Evolutionary conservation across 768 basidiomycete species (phyloP).

Genomic region (Daedaleopsis sinensis): DNA sequence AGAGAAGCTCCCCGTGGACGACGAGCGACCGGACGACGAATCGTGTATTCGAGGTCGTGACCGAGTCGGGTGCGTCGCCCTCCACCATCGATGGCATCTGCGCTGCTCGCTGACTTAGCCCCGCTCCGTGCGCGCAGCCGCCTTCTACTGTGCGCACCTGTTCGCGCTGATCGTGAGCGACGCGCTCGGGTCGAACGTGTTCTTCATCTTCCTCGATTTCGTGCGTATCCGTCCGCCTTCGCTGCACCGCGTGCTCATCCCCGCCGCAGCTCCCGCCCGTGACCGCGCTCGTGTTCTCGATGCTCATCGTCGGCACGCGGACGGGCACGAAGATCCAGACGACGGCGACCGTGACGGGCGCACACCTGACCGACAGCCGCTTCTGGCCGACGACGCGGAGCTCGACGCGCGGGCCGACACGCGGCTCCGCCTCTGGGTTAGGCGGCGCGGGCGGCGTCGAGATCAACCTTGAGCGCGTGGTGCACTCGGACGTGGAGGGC

Average conservation of each 20-base stretch:
- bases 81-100: background rate
- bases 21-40: background rate
- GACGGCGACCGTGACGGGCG: background rate
- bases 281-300: slow-evolving; percentile 4
- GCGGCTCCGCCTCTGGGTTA: no score
- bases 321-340: background rate
- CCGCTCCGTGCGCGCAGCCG: background rate
- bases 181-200: slow-evolving; percentile 7
- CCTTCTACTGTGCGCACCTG: slow-evolving; percentile 4
- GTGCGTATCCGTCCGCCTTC: background rate
- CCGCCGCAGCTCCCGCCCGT: background rate
- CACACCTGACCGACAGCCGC: no score
- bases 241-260: no score
- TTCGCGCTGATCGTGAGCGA: background rate
- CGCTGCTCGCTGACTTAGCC: background rate
- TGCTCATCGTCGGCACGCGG: slow-evolving; percentile 9
- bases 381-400: no score
- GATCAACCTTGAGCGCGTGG: no score
- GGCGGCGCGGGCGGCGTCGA: no score
- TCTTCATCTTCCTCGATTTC: slow-evolving; percentile 10
- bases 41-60: slow-evolving; percentile 2
- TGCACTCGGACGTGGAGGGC: no score
- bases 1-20: background rate
- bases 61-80: slow-evolving; percentile 3
- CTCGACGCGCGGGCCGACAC: no score